phyloP scores from a whole-genome alignment of 2,329 filamentous ascomycete genomes.

The Cladophialophora psammophila region DNA sequence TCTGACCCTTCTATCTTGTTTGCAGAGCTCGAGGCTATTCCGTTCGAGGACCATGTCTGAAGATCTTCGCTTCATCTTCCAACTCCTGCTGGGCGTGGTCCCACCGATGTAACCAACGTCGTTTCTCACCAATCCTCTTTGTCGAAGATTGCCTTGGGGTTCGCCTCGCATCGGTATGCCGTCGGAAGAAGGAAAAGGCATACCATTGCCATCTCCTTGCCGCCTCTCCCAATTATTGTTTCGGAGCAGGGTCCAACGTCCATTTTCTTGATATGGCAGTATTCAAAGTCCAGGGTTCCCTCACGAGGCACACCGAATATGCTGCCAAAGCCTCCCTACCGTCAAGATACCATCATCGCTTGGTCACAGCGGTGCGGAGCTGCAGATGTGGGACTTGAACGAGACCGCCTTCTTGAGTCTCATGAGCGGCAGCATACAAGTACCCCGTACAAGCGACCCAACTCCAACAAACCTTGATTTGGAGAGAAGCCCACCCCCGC shows the following conservation, averaged over 20 bases:
- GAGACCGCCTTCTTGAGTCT: neutral
- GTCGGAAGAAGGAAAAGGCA: neutral
- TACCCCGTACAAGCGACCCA: neutral
- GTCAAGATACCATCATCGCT: neutral
- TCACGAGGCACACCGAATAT: neutral
- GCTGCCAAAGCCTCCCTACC: neutral
- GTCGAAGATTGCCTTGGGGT: neutral
- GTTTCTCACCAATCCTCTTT: neutral
- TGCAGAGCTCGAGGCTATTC: neutral
- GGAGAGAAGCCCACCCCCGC: slow-evolving; percentile 6
- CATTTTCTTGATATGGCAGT: neutral
- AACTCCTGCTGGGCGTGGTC: neutral
- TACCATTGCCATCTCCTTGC: neutral
- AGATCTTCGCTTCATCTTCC: slow-evolving; percentile 1
- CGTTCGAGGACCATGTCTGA: neutral
- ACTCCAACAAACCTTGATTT: slow-evolving; percentile 2
- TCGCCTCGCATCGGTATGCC: neutral
- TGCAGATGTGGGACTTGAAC: neutral
- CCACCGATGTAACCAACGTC: slow-evolving; percentile 1
- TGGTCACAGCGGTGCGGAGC: neutral
- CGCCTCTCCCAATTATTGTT: neutral
- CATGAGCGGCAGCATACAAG: neutral
- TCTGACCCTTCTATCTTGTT: neutral
- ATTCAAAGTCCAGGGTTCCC: neutral
- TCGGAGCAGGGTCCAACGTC: neutral